A percentile compares a stretch with the other conserved stretches of the same genome.
Evolutionary conservation across 1,284 basidiomycete species (phyloP).

Genomic region (Ganoderma resinaceum): DNA sequence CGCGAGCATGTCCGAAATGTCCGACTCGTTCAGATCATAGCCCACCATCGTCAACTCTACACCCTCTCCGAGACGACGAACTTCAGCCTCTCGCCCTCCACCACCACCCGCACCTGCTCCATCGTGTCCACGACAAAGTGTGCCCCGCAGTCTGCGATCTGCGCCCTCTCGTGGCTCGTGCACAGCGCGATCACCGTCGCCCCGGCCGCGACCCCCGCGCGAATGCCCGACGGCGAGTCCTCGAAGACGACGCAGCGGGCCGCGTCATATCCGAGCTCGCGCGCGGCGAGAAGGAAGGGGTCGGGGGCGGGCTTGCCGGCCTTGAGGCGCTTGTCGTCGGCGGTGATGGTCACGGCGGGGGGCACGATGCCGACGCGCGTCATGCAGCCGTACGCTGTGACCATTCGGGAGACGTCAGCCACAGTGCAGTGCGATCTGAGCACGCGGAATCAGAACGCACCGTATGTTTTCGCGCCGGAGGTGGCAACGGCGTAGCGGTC

Average conservation of each 20-base stretch:
- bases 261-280: slow-evolving; percentile 70
- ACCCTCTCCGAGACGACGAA: slow-evolving; percentile 35
- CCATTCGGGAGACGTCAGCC: slow-evolving; percentile 15
- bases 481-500: slow-evolving; percentile 80
- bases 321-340: slow-evolving; percentile 75
- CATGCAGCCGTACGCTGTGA: slow-evolving; percentile 71
- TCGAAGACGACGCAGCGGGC: slow-evolving; percentile 74
- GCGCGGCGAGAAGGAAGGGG: slow-evolving; percentile 78
- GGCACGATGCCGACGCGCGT: slow-evolving; percentile 77
- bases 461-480: slow-evolving; percentile 78
- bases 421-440: not conserved
- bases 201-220: slow-evolving; percentile 74
- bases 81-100: slow-evolving; percentile 48
- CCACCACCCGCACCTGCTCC: slow-evolving; percentile 57
- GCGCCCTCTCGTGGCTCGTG: slow-evolving; percentile 64
- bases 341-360: slow-evolving; percentile 78
- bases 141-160: slow-evolving; percentile 44
- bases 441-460: slow-evolving; percentile 42
- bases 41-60: not conserved
- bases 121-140: slow-evolving; percentile 67
- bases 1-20: not conserved
- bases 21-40: not conserved
- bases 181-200: slow-evolving; percentile 81
- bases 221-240: slow-evolving; percentile 78
- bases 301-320: slow-evolving; percentile 75